phyloP scores from a whole-genome alignment of 345 rosid genomes.

The Gossypium turneri region DNA sequence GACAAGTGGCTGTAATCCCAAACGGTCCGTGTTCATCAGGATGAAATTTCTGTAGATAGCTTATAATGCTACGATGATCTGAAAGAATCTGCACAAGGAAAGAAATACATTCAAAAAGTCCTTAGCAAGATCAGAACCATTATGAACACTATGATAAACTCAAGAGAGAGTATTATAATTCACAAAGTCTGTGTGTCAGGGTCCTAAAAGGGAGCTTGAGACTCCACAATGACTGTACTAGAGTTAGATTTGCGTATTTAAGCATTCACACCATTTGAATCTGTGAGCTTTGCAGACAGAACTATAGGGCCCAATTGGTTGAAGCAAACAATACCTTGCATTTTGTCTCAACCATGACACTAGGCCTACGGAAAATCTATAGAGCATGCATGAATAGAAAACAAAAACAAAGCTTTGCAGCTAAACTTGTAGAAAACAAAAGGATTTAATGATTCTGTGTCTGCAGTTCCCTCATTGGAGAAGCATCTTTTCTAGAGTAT shows the following conservation, averaged over 20 bases:
- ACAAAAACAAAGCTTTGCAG: not conserved
- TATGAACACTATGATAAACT: not conserved
- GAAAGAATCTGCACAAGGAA: conserved; percentile 64
- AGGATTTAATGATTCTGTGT: not conserved
- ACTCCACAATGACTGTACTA: not conserved
- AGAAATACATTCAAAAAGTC: conserved; percentile 1
- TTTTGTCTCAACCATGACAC: not conserved
- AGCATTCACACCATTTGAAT: not conserved
- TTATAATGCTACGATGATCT: conserved; percentile 88
- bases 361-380: not conserved
- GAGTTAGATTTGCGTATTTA: not conserved
- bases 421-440: not conserved
- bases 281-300: not conserved
- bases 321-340: not conserved
- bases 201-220: not conserved
- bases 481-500: conserved; percentile 9
- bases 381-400: not conserved
- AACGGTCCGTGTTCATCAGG: conserved; percentile 95
- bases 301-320: not conserved
- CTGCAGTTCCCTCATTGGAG: conserved; percentile 6
- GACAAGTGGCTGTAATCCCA: conserved; percentile 92
- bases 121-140: conserved; percentile 10
- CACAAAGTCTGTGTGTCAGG: not conserved
- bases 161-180: not conserved
- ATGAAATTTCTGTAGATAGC: conserved; percentile 92